phyloP scores from a whole-genome alignment of 345 rosid genomes.

The Populus davidiana region DNA sequence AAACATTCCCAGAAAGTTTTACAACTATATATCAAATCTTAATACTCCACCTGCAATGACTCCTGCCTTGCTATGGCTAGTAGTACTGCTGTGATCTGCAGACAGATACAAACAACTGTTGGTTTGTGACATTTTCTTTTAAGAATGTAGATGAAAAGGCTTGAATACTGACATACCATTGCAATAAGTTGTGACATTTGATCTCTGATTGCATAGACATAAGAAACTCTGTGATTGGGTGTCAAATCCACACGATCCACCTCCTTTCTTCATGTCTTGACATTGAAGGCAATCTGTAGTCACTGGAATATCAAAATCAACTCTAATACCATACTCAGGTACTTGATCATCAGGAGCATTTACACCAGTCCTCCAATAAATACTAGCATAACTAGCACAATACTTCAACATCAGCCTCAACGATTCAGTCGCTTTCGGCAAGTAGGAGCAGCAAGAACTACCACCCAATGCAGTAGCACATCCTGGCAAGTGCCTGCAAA shows the following conservation, averaged over 20 bases:
- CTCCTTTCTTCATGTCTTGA: slow-evolving; percentile 72
- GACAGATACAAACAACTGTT: neutral
- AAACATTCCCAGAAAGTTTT: neutral
- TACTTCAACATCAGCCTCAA: slow-evolving; percentile 75
- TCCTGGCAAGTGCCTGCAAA: slow-evolving; percentile 79
- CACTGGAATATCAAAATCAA: slow-evolving; percentile 77
- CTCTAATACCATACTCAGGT: slow-evolving; percentile 77
- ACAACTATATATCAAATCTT: neutral
- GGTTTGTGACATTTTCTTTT: neutral
- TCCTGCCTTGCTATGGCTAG: slow-evolving; percentile 38
- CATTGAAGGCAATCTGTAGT: slow-evolving; percentile 76
- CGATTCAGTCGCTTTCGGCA: slow-evolving; percentile 79
- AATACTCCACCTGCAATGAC: slow-evolving; percentile 48
- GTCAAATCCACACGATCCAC: slow-evolving; percentile 73
- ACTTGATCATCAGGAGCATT: slow-evolving; percentile 56
- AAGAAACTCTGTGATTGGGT: slow-evolving; percentile 49
- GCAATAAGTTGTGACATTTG: slow-evolving; percentile 62
- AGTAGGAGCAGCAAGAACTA: slow-evolving; percentile 79
- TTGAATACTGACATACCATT: slow-evolving; percentile 40
- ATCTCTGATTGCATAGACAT: slow-evolving; percentile 58
- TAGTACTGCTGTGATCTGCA: slow-evolving; percentile 38
- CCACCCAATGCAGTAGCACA: slow-evolving; percentile 48
- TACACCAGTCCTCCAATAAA: slow-evolving; percentile 73
- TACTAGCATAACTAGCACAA: slow-evolving; percentile 77
- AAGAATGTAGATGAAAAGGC: neutral